Base-by-base conservation (phyloP, 495 filamentous ascomycete genomes). In the Podospora fimiseda region DNA sequence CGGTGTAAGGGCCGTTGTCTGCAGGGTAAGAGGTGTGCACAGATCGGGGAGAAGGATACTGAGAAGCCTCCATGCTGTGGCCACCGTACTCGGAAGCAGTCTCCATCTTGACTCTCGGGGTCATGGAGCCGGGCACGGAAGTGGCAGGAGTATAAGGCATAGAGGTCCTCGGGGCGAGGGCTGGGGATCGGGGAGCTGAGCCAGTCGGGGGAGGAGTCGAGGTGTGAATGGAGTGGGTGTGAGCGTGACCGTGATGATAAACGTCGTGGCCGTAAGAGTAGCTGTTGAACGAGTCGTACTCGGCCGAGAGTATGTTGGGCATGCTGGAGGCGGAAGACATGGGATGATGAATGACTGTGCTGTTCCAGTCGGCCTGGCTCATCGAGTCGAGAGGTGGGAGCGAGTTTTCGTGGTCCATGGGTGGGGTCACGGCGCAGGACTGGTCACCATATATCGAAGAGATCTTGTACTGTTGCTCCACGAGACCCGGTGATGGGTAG, bases 21-120 rank as follows among this genome's bases (percentile, higher is more conserved):
- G 67, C 59, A 23, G 70, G 61, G 43, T 72, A 71, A 1, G 69
- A 58, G 16, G 70, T 64, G 53, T 72, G 66, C 13, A 73, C 59
- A 36, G 75, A 70, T 19, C 71, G 61, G 30, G 76, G 74, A 2
- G 76, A 77, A 8, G 71, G 71, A 50, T 76, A 75, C 48, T 76
- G 66, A n/a, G 72, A 71, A 40, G 68, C 50, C 24, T 77, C 77
- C 23, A 61, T 58, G 60, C 51, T 52, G 51, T 69, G 60, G 41
- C 54, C 27, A 6, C 27, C 53, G 52, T 74, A 78, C 14, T 75
- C 74, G 40, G 65, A 48, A 13, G 58, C 52, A 16, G 52, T 62
- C 64, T 79, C 76, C 70, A 79, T 73, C 65, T 79, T 80, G 60
- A 80, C 70, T n/a, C 67, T 59, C 36, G 73, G 70, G 14, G 74